phyloP scores from a whole-genome alignment of 805 yeast species.

The Candida michaelii region DNA sequence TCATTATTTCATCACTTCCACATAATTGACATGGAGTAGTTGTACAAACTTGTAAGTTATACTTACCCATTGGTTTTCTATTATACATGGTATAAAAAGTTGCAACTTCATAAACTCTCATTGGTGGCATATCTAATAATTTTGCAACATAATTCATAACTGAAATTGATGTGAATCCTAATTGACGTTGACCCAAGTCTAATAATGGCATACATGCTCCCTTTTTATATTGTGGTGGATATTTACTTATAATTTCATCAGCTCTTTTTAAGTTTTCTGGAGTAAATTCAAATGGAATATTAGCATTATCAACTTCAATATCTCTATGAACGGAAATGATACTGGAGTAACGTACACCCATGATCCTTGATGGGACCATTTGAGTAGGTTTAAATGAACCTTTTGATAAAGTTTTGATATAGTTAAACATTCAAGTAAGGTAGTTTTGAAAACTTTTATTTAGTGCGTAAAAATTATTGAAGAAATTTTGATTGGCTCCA shows the following conservation, averaged over 20 bases:
- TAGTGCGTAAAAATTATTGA: constrained; percentile 16
- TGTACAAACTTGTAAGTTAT: constrained; percentile 81
- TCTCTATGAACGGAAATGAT: constrained; percentile 70
- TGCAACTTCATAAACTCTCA: constrained; percentile 92
- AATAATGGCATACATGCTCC: constrained; percentile 86
- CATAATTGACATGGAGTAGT: constrained; percentile 88
- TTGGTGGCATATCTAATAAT: constrained; percentile 83
- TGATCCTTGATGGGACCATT: background rate
- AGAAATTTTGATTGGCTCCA: constrained; percentile 13
- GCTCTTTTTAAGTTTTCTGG: constrained; percentile 66
- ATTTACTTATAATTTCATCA: constrained; percentile 70
- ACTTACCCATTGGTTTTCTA: constrained; percentile 83
- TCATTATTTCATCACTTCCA: constrained; percentile 77
- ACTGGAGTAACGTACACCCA: constrained; percentile 28
- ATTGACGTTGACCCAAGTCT: constrained; percentile 85
- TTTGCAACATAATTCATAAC: constrained; percentile 91
- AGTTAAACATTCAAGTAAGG: background rate
- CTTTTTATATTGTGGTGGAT: constrained; percentile 84
- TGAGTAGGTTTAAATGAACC: constrained; percentile 1
- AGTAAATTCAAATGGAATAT: constrained; percentile 70
- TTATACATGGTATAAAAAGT: constrained; percentile 91
- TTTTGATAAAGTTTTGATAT: background rate
- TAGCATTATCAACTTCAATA: constrained; percentile 62
- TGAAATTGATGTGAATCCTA: constrained; percentile 80
- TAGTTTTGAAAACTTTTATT: constrained; percentile 7